Percentiles rank a stretch among this genome's conserved stretches.
phyloP scores from a whole-genome alignment of 1,284 basidiomycete species.

The Thecaphora thlaspeos region DNA sequence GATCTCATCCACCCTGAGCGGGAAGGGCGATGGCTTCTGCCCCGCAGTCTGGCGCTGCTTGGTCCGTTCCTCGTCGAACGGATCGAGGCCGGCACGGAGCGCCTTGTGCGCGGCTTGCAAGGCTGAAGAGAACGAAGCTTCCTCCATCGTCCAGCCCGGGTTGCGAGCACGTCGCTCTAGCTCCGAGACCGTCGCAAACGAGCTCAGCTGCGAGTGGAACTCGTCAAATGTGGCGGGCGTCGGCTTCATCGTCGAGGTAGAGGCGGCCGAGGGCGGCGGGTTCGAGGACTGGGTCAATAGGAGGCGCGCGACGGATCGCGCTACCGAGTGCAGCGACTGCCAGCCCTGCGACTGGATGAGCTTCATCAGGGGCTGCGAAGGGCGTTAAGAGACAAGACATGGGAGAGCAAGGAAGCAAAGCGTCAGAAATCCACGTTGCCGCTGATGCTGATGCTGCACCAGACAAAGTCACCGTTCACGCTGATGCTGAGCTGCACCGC shows the following conservation, averaged over 20 bases:
- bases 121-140: slow-evolving; percentile 18
- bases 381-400: slow-evolving; percentile 56
- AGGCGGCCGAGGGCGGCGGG: background rate
- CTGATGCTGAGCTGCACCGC: too few relatives aligned
- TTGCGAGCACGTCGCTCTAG: slow-evolving; percentile 45
- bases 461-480: too few relatives aligned
- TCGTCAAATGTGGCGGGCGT: slow-evolving; percentile 25
- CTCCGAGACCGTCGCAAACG: slow-evolving; percentile 49
- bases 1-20: slow-evolving; percentile 61
- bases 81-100: slow-evolving; percentile 36
- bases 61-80: slow-evolving; percentile 60
- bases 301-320: slow-evolving; percentile 13
- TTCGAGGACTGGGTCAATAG: slow-evolving; percentile 5
- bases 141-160: slow-evolving; percentile 46
- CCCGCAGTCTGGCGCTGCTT: slow-evolving; percentile 68
- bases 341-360: slow-evolving; percentile 35
- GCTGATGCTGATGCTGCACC: too few relatives aligned
- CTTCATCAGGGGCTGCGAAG: slow-evolving; percentile 52
- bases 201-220: slow-evolving; percentile 23
- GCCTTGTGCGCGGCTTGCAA: slow-evolving; percentile 20
- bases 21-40: slow-evolving; percentile 66
- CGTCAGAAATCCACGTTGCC: too few relatives aligned
- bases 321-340: slow-evolving; percentile 28
- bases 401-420: slow-evolving; percentile 64
- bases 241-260: background rate